These are phyloP conservation scores for Podochytrium sp. DNA, from an alignment of 192 early-diverging fungal genomes.

Conservation along the genomic window DNA sequence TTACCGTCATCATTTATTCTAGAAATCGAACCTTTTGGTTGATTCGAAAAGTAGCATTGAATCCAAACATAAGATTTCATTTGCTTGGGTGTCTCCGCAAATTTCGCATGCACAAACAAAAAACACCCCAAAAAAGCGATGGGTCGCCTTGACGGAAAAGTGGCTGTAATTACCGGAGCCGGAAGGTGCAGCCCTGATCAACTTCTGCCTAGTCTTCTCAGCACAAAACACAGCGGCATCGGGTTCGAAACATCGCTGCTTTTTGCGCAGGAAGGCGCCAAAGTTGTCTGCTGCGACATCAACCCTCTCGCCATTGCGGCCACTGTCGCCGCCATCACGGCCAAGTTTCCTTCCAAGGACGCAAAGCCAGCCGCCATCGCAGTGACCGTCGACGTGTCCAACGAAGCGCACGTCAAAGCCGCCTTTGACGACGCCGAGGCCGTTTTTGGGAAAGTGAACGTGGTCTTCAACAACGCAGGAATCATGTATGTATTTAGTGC, in stretches of 20 bases:
- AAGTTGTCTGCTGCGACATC: conserved; percentile 78
- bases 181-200: conserved; percentile 56
- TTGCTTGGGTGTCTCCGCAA: no score
- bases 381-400: conserved; percentile 72
- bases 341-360: conserved; percentile 33
- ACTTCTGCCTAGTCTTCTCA: background rate
- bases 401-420: conserved; percentile 70
- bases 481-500: conserved; percentile 60
- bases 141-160: conserved; percentile 68
- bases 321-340: conserved; percentile 58
- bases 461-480: conserved; percentile 89
- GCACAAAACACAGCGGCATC: conserved; percentile 64
- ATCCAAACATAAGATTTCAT: no score
- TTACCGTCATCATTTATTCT: no score
- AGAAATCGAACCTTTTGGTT: no score
- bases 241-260: conserved; percentile 75
- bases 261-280: conserved; percentile 79
- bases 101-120: no score
- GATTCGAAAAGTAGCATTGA: no score
- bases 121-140: conserved; percentile 17
- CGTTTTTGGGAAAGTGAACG: conserved; percentile 68
- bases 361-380: conserved; percentile 52
- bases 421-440: conserved; percentile 55
- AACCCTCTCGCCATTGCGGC: conserved; percentile 62
- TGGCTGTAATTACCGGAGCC: conserved; percentile 82